These are phyloP conservation scores for Ogataea methanolica DNA, from an alignment of 805 yeast species.

Conservation along the genomic window DNA sequence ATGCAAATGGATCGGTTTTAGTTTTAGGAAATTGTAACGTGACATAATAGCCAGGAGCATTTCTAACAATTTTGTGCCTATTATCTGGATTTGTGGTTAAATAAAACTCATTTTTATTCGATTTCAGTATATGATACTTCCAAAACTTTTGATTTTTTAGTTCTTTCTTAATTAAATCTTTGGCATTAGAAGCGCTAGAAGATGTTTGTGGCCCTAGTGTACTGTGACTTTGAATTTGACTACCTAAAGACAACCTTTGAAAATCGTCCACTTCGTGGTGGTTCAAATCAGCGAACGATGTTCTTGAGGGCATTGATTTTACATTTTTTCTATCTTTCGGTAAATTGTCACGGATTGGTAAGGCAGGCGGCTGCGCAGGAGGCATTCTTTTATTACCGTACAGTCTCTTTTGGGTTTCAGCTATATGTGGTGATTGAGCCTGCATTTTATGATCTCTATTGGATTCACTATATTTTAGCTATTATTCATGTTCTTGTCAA, in stretches of 20 bases:
- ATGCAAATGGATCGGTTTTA: conserved; percentile 2
- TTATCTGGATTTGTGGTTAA: conserved; percentile 64
- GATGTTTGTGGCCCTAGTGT: neutral
- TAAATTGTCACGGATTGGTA: neutral
- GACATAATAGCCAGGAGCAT: conserved; percentile 61
- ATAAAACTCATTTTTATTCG: conserved; percentile 49
- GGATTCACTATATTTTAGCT: too few species aligned
- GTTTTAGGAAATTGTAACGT: conserved; percentile 27
- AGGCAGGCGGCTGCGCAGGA: neutral
- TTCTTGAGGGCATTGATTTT: neutral
- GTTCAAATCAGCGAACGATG: neutral
- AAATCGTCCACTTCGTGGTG: conserved; percentile 15
- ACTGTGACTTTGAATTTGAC: neutral
- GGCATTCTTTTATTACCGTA: neutral
- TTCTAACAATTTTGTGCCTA: conserved; percentile 52
- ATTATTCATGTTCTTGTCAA: too few species aligned
- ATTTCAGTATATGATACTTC: conserved; percentile 59
- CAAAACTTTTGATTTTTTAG: conserved; percentile 34
- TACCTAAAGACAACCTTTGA: conserved; percentile 1
- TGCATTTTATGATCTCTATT: too few species aligned
- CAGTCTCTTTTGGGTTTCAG: neutral
- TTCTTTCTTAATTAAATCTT: neutral
- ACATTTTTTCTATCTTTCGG: neutral
- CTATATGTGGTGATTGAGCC: neutral
- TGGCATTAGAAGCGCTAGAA: neutral